A percentile compares a stretch with the other conserved stretches of the same genome.
Conservation (phyloP, 2,329 filamentous ascomycete species). For the Tolypocladium endophyticum region DNA sequence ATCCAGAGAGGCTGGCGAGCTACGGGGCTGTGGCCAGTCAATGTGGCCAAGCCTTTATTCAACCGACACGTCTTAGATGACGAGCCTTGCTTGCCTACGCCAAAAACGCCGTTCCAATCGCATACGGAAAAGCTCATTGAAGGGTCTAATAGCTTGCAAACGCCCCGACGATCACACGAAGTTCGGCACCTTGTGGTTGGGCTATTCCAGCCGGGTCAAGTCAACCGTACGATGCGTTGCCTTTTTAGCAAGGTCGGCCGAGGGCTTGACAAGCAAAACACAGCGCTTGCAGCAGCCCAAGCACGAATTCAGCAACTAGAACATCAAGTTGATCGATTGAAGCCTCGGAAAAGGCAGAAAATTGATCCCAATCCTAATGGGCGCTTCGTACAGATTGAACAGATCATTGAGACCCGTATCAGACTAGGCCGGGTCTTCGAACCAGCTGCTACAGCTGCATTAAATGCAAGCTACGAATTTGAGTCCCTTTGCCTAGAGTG, state of each 20-base stretch:
- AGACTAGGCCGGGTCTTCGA: not conserved
- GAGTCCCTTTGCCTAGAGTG: not conserved
- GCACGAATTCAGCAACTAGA: not conserved
- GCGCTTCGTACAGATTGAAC: not conserved
- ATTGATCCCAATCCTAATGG: not conserved
- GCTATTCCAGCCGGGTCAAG: not conserved
- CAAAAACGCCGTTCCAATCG: not conserved
- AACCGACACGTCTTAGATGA: not conserved
- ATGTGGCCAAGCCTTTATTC: too few species aligned
- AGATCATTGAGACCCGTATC: not conserved
- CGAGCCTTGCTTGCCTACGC: too few species aligned
- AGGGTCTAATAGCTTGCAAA: not conserved
- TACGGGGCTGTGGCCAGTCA: too few species aligned
- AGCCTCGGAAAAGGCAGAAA: not conserved
- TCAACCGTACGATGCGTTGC: not conserved
- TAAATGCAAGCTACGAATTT: not conserved
- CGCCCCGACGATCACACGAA: not conserved
- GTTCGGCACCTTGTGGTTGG: not conserved
- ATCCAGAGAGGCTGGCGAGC: too few species aligned
- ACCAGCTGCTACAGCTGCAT: not conserved
- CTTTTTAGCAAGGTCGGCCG: not conserved
- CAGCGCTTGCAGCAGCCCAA: not conserved
- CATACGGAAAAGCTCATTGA: not conserved
- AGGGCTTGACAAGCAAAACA: not conserved
- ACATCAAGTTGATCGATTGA: not conserved